Evolutionary conservation across 179 eudicot species (phyloP).

Genomic region (Corrigiola litoralis): DNA sequence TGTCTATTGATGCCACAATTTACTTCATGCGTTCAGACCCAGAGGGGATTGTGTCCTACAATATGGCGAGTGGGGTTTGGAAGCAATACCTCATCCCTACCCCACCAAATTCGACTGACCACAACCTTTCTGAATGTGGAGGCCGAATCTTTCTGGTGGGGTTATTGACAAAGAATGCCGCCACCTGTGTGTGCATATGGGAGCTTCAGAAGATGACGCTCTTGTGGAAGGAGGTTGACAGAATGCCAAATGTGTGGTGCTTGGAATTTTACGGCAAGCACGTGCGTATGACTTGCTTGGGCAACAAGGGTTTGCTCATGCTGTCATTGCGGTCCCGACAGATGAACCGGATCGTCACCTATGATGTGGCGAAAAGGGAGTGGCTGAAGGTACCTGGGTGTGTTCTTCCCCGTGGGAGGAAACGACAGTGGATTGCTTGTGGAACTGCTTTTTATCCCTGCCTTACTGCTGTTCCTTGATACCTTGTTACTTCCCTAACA

Average conservation of each 20-base stretch:
- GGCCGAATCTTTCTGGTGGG: constrained; percentile 79
- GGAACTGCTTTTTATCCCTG: constrained; percentile 87
- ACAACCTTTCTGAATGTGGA: constrained; percentile 65
- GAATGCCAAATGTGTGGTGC: constrained; percentile 99
- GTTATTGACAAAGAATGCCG: constrained; percentile 74
- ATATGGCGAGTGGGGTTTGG: constrained; percentile 59
- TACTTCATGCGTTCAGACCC: constrained; percentile 81
- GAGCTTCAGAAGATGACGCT: constrained; percentile 97
- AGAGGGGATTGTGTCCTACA: constrained; percentile 72
- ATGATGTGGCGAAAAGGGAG: constrained; percentile 52
- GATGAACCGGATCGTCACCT: constrained; percentile 72
- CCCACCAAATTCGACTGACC: constrained; percentile 65
- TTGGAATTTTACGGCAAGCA: constrained; percentile 95
- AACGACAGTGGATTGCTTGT: constrained; percentile 70
- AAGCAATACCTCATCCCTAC: constrained; percentile 58
- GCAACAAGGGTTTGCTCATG: constrained; percentile 88
- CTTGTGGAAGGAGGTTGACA: constrained; percentile 99
- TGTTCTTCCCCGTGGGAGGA: constrained; percentile 55
- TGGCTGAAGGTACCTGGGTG: constrained; percentile 86
- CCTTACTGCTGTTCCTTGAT: constrained; percentile 56
- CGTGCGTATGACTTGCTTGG: constrained; percentile 84
- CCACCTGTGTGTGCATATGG: constrained; percentile 91
- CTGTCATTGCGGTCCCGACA: constrained; percentile 73
- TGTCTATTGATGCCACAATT: constrained; percentile 41
- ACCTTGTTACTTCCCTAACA: not conserved